A percentile compares a stretch with the other conserved stretches of the same genome.
Evolutionary conservation across 2,329 filamentous ascomycete species (phyloP).

Genomic region (Ascochyta koolunga): DNA sequence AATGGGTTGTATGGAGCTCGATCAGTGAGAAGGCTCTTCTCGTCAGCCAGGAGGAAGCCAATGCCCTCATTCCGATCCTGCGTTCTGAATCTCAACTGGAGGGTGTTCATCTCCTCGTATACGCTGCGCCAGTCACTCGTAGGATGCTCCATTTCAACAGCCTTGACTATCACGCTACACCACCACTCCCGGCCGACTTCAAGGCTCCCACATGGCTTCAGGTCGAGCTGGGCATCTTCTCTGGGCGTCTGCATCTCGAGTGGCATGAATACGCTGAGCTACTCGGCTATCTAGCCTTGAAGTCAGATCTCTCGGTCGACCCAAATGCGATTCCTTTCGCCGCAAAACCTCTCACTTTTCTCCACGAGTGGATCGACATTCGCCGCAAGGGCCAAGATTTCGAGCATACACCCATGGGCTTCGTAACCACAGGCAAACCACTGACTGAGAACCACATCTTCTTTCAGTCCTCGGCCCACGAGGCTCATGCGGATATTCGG

Average conservation of each 20-base stretch:
- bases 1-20: conserved; percentile 66
- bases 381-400: conserved; percentile 64
- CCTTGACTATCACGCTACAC: conserved; percentile 61
- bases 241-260: conserved; percentile 66
- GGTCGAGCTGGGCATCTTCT: conserved; percentile 65
- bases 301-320: neutral
- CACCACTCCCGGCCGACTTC: conserved; percentile 51
- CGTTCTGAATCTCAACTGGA: conserved; percentile 2
- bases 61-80: conserved; percentile 59
- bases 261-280: conserved; percentile 52
- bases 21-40: conserved; percentile 59
- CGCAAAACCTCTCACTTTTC: conserved; percentile 37
- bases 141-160: conserved; percentile 65
- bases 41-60: conserved; percentile 68
- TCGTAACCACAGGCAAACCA: conserved; percentile 59
- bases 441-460: conserved; percentile 59
- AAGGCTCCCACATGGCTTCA: conserved; percentile 59
- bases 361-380: conserved; percentile 64
- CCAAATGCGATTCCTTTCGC: conserved; percentile 23
- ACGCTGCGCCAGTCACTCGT: conserved; percentile 65
- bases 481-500: conserved; percentile 14
- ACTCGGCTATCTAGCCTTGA: conserved; percentile 24
- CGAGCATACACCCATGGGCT: conserved; percentile 65
- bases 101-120: conserved; percentile 59
- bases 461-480: conserved; percentile 46